Conservation (phyloP, 164 flowering plant species). For the Buxus sempervirens region DNA sequence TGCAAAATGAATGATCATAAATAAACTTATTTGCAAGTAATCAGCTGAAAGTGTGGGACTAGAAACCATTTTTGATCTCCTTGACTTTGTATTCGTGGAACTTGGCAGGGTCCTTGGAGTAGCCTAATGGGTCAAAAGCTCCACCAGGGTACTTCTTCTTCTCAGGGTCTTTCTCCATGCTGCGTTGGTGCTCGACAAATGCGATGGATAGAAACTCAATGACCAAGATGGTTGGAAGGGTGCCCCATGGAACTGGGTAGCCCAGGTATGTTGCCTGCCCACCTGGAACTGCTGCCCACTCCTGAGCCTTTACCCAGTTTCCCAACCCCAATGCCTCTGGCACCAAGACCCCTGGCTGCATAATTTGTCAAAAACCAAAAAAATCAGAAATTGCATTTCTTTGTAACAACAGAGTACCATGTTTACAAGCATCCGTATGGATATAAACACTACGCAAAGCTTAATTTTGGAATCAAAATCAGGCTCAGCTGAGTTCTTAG, state of each 20-base stretch:
- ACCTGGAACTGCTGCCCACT: slow-evolving; percentile 95
- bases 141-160: slow-evolving; percentile 99
- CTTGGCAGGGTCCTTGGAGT: slow-evolving; percentile 93
- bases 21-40: background rate
- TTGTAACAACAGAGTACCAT: background rate
- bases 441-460: background rate
- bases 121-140: slow-evolving; percentile 94
- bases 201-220: slow-evolving; percentile 85
- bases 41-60: background rate
- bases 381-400: background rate
- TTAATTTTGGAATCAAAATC: too few relatives aligned
- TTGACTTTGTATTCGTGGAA: slow-evolving; percentile 83
- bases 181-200: slow-evolving; percentile 94
- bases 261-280: slow-evolving; percentile 98
- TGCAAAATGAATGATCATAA: too few relatives aligned
- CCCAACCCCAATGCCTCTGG: slow-evolving; percentile 97
- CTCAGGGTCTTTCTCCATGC: slow-evolving; percentile 94
- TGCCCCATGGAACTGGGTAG: slow-evolving; percentile 97
- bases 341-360: slow-evolving; percentile 92
- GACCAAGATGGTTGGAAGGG: slow-evolving; percentile 79
- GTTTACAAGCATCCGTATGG: background rate
- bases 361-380: background rate
- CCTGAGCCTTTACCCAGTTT: slow-evolving; percentile 98
- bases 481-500: too few relatives aligned
- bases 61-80: slow-evolving; percentile 84